Base-by-base conservation (phyloP, 805 yeast species). In the Sugiyamaella americana region DNA sequence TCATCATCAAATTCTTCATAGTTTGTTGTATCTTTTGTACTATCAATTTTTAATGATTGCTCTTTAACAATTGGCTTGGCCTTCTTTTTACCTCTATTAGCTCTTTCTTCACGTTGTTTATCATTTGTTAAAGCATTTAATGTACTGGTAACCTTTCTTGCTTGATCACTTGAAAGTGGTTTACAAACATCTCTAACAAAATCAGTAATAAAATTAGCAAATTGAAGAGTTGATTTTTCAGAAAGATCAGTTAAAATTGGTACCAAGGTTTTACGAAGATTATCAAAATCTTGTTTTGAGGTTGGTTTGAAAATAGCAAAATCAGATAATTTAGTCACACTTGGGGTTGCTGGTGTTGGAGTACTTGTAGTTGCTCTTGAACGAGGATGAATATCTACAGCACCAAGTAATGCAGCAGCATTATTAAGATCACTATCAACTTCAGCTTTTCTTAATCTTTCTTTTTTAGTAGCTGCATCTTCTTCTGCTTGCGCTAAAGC, bases 351-450 rank as follows among this genome's bases (percentile, higher is more conserved):
- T 13, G 53, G 46, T 2, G 57, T 50, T 2, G 60, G 56, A 40
- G 61, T 64, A 17, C 55, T 63, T 56, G 70, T 80, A 50, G 71
- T 72, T 20, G 79, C 76, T 77, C 76, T 55, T 72, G 71, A 44
- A 34, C 66, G 54, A 22, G 68, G 68, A 50, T 64, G 68, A 39
- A 62, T 54, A 44, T 62, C 65, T 18, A 63, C 62, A 13, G 87
- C 87, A 26, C 88, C 95, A 62, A 91, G 87, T 57, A 91, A 72
- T 58, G 86, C 95, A 5, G 95, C 91, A 24, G 98, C 98, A 62
- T 86, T 87, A 66, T 86, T 87, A 65, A 91, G 72, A 69, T 91
- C 98, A 22, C 95, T 77, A 41, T 79, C 82, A 50, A 87, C 59
- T 67, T 91, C 95, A 18, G 93, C 95, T 63, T 83, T 73, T 60